Conservation (phyloP, 2,329 filamentous ascomycete genomes). For the Alternaria ventricosa region DNA sequence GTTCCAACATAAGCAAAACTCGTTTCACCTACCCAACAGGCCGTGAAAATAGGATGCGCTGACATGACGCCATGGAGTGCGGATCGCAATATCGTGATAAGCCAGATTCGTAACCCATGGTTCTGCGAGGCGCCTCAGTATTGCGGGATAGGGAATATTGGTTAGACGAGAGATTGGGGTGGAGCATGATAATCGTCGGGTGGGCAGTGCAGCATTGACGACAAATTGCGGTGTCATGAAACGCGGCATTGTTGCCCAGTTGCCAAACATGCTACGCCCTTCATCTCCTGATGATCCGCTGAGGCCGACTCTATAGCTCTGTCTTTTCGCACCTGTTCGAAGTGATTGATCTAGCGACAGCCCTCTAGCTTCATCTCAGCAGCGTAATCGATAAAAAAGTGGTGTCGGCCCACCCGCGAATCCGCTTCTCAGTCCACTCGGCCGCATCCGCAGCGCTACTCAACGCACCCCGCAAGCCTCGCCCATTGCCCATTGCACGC, state of each 20-base stretch:
- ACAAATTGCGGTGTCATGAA: constrained; percentile 35
- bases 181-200: constrained; percentile 7
- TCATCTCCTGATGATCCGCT: constrained; percentile 24
- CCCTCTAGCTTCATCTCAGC: constrained; percentile 9
- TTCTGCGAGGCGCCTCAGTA: not conserved
- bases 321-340: not conserved
- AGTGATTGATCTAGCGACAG: not conserved
- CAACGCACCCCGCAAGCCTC: constrained; percentile 36
- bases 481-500: constrained; percentile 22
- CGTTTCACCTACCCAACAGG: not conserved
- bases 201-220: constrained; percentile 21
- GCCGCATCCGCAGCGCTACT: constrained; percentile 25
- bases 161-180: constrained; percentile 10
- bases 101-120: not conserved
- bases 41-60: not conserved
- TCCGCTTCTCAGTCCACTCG: constrained; percentile 5
- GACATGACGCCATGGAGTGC: not conserved
- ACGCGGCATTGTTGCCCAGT: constrained; percentile 22
- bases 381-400: constrained; percentile 30
- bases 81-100: constrained; percentile 3
- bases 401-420: constrained; percentile 20
- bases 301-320: not conserved
- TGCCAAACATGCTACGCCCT: constrained; percentile 15
- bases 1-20: not conserved
- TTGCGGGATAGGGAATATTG: not conserved